Evolutionary conservation across 176 grass and related monocot genomes (phyloP).

Genomic region (Oryza longistaminata): DNA sequence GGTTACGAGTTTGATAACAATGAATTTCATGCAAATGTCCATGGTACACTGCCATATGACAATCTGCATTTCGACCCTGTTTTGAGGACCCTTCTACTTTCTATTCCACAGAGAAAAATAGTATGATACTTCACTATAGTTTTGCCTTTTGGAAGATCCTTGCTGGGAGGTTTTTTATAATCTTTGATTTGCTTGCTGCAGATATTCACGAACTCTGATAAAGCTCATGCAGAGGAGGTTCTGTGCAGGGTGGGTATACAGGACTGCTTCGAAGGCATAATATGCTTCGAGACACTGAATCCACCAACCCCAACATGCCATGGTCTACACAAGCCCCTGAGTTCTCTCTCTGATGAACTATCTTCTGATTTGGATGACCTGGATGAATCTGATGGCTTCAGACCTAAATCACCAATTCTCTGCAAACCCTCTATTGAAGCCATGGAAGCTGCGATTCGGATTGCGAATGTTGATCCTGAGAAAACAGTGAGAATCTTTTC

Average conservation of each 20-base stretch:
- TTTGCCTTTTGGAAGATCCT: neutral
- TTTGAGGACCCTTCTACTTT: conserved; percentile 64
- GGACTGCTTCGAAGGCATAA: conserved; percentile 66
- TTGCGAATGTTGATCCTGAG: conserved; percentile 53
- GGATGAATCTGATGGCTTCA: conserved; percentile 10
- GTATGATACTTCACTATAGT: conserved; percentile 25
- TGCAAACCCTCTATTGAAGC: conserved; percentile 72
- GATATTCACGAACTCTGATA: conserved; percentile 76
- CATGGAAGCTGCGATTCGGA: conserved; percentile 54
- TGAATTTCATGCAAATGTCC: conserved; percentile 71
- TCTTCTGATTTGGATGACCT: conserved; percentile 7
- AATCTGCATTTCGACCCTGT: conserved; percentile 58
- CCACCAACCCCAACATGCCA: conserved; percentile 9
- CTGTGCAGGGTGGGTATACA: conserved; percentile 51
- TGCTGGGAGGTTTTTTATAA: neutral
- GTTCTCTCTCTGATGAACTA: conserved; percentile 23
- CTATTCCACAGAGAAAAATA: conserved; percentile 72
- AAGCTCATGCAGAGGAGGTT: conserved; percentile 52
- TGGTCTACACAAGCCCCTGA: neutral
- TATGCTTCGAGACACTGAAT: conserved; percentile 83
- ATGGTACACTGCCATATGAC: conserved; percentile 75
- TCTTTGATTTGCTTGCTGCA: conserved; percentile 25
- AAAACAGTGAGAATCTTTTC: conserved; percentile 46
- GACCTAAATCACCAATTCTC: conserved; percentile 48
- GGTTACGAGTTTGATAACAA: conserved; percentile 60